These are phyloP conservation scores for Phytopythium kandeliae DNA, from an alignment of 352 stramenopile genomes.

Conservation along the genomic window DNA sequence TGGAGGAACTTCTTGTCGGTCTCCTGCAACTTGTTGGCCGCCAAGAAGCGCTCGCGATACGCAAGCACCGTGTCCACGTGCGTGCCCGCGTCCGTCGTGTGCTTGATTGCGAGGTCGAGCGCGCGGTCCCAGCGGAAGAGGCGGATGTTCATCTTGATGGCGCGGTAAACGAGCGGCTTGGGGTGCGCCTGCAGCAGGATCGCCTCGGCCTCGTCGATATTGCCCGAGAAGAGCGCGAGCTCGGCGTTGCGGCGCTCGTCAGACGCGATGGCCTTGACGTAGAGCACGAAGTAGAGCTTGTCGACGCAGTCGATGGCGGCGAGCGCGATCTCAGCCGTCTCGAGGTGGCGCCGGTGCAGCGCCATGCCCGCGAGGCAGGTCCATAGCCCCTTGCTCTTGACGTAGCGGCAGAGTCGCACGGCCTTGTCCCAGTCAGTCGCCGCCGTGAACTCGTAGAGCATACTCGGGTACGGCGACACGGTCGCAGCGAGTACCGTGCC, in stretches of 20 bases:
- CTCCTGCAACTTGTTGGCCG: slow-evolving; percentile 83
- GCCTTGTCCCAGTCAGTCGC: slow-evolving; percentile 88
- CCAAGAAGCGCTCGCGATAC: slow-evolving; percentile 85
- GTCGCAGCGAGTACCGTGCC: slow-evolving; percentile 78
- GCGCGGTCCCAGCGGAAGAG: slow-evolving; percentile 88
- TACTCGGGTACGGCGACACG: slow-evolving; percentile 72
- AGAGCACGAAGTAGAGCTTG: slow-evolving; percentile 91
- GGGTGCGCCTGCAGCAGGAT: slow-evolving; percentile 90
- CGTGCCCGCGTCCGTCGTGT: slow-evolving; percentile 78
- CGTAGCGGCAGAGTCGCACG: slow-evolving; percentile 88
- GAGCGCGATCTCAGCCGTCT: slow-evolving; percentile 90
- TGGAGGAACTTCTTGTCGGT: slow-evolving; percentile 87
- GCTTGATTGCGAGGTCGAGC: slow-evolving; percentile 85
- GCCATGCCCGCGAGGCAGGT: slow-evolving; percentile 89
- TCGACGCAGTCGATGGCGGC: slow-evolving; percentile 89
- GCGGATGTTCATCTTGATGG: slow-evolving; percentile 92
- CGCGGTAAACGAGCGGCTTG: slow-evolving; percentile 85
- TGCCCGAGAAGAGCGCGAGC: slow-evolving; percentile 78
- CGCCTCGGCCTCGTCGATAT: slow-evolving; percentile 88
- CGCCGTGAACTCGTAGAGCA: slow-evolving; percentile 86
- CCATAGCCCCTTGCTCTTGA: slow-evolving; percentile 88
- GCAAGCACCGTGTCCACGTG: slow-evolving; percentile 89
- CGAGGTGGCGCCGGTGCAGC: slow-evolving; percentile 81
- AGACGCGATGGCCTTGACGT: slow-evolving; percentile 80
- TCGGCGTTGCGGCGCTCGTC: slow-evolving; percentile 88